Evolutionary conservation across 495 filamentous ascomycete genomes (phyloP), one percentile per base, ranked within the genome.

Genomic region (Podospora appendiculata): DNA sequence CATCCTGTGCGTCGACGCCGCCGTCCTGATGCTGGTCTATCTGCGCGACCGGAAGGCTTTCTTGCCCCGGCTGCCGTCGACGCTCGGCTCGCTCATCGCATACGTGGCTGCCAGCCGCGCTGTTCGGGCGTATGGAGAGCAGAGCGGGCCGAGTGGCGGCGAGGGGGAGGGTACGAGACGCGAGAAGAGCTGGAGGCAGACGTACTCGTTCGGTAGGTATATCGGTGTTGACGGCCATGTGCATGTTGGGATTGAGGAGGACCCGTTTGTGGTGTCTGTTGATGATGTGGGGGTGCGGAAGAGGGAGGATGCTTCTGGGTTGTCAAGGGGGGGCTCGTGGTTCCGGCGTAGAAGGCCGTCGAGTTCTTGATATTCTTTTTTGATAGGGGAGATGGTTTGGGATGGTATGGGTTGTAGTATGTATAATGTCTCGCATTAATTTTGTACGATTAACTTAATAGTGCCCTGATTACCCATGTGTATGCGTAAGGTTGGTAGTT

Each of bases 191-290:
- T 19, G 25, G 12, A 2, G n/a, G 11, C 14, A 14, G 38, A 53
- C 53, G 7, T 75, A 72, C 51, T 69, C 64, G 11, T 77, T 66
- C 59, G 75, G 73, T 0, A 56, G 58, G 8, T 76, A 63, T 44
- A 50, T 75, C 8, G 75, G 74, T 1, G 62, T 53, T 0, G 73
- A 78, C 58, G 66, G 71, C 1, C 64, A 61, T 36, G 60, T 60
- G 0, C 70, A 75, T 53, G 48, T 73, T 10, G 75, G 75, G 0
- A 70, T 76, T 50, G 74, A 78, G 53, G 62, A 59, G 38, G 51
- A 62, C 39, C 59, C 66, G 0, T 64, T 64, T 58, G 64, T 73
- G 3, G 50, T 63, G 13, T 57, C 62, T 2, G 35, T 68, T 13
- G 55, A 65, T 32, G 19, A 16, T n/a, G 14, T 25, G 1, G 5